Conservation (phyloP, 1,284 basidiomycete genomes). For the Boletus mariae region DNA sequence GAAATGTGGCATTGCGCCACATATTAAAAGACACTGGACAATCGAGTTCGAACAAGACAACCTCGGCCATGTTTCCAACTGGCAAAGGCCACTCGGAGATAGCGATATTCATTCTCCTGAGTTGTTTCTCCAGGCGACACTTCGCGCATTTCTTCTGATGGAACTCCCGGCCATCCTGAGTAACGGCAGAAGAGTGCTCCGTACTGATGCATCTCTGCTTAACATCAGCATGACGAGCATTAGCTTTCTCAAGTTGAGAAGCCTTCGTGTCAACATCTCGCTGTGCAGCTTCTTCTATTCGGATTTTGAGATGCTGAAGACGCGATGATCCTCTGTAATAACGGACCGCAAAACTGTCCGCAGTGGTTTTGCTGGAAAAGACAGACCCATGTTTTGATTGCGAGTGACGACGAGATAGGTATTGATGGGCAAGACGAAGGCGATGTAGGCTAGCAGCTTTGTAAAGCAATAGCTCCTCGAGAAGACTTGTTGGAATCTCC, state of each 20-base stretch:
- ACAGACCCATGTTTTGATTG: constrained; percentile 13
- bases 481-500: constrained; percentile 35
- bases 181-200: constrained; percentile 4
- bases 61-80: not conserved
- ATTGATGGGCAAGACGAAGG: constrained; percentile 7
- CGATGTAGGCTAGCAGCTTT: constrained; percentile 25
- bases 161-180: not conserved
- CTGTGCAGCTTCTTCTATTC: constrained; percentile 30
- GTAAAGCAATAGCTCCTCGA: constrained; percentile 40
- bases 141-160: constrained; percentile 24
- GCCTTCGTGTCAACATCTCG: constrained; percentile 17
- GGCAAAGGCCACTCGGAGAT: constrained; percentile 58
- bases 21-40: no score
- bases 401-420: constrained; percentile 26
- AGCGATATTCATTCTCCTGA: no score
- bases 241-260: constrained; percentile 24
- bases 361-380: constrained; percentile 20
- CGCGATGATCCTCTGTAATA: constrained; percentile 23
- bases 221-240: constrained; percentile 19
- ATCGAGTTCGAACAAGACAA: no score
- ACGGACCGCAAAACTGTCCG: constrained; percentile 28
- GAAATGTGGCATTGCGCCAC: no score
- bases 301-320: constrained; percentile 22
- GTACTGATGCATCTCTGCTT: not conserved
- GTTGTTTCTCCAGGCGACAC: constrained; percentile 31